A percentile compares a stretch with the other conserved stretches of the same genome.
phyloP scores from a whole-genome alignment of 164 flowering plant genomes.

The Macadamia integrifolia region DNA sequence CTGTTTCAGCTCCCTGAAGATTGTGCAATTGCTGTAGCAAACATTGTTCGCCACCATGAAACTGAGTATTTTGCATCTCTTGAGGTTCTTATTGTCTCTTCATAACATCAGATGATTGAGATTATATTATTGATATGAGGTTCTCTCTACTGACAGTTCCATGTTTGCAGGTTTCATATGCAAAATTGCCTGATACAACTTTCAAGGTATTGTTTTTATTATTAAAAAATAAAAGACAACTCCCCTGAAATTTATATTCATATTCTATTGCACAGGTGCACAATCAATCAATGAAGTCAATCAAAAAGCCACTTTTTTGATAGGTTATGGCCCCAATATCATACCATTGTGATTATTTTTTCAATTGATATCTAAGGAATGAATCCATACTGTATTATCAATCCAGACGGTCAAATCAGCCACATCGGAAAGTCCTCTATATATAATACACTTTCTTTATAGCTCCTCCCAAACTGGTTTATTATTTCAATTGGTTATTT shows the following conservation, averaged over 20 bases:
- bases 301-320: neutral
- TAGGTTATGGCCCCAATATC: neutral
- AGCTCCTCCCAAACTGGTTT: neutral
- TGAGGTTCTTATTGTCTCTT: conserved; percentile 40
- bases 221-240: no score
- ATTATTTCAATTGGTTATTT: neutral
- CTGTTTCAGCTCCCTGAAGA: conserved; percentile 77
- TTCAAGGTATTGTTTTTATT: conserved; percentile 59
- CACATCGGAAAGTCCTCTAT: neutral
- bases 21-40: conserved; percentile 53
- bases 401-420: no score
- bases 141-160: conserved; percentile 22
- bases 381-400: no score
- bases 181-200: conserved; percentile 86
- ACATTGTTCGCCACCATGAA: conserved; percentile 87
- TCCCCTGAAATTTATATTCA: no score
- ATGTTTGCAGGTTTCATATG: conserved; percentile 67
- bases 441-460: neutral
- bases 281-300: neutral
- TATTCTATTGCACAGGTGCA: neutral
- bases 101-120: neutral
- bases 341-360: neutral
- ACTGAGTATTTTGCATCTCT: conserved; percentile 83
- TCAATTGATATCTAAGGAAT: neutral
- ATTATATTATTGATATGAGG: neutral